Conservation (phyloP, 2,329 filamentous ascomycete species). For the Alternaria ethzedia region DNA sequence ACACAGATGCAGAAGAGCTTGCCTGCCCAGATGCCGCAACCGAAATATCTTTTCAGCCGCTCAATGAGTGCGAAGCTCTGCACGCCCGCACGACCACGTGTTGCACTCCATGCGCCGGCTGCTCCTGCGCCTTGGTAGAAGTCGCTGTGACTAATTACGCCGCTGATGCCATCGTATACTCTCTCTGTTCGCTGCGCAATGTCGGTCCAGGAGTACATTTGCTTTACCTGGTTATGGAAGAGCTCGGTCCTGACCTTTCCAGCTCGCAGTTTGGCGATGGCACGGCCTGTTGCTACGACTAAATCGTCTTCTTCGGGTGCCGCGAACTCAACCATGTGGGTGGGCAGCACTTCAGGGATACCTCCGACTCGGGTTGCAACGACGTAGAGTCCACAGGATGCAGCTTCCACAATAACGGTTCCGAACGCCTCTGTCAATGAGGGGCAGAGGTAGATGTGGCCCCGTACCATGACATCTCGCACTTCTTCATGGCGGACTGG, state of each 20-base stretch:
- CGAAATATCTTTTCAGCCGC: slow-evolving; percentile 93
- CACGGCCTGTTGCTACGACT: slow-evolving; percentile 84
- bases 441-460: slow-evolving; percentile 95
- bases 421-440: slow-evolving; percentile 96
- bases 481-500: slow-evolving; percentile 95
- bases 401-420: slow-evolving; percentile 96
- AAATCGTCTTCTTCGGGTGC: slow-evolving; percentile 96
- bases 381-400: slow-evolving; percentile 93
- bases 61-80: slow-evolving; percentile 94
- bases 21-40: slow-evolving; percentile 97
- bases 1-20: slow-evolving; percentile 96
- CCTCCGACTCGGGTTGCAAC: slow-evolving; percentile 96
- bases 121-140: slow-evolving; percentile 85
- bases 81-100: slow-evolving; percentile 70
- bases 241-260: slow-evolving; percentile 89
- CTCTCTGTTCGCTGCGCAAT: slow-evolving; percentile 92
- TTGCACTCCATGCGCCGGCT: slow-evolving; percentile 70
- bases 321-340: slow-evolving; percentile 97
- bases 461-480: slow-evolving; percentile 94
- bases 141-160: slow-evolving; percentile 81
- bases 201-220: slow-evolving; percentile 99
- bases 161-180: slow-evolving; percentile 92
- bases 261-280: slow-evolving; percentile 83
- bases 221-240: slow-evolving; percentile 95
- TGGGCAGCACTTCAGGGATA: slow-evolving; percentile 93